A percentile compares a stretch with the other conserved stretches of the same genome.
Evolutionary conservation across 2,329 filamentous ascomycete species (phyloP).

Genomic region (Colletotrichum sp.): DNA sequence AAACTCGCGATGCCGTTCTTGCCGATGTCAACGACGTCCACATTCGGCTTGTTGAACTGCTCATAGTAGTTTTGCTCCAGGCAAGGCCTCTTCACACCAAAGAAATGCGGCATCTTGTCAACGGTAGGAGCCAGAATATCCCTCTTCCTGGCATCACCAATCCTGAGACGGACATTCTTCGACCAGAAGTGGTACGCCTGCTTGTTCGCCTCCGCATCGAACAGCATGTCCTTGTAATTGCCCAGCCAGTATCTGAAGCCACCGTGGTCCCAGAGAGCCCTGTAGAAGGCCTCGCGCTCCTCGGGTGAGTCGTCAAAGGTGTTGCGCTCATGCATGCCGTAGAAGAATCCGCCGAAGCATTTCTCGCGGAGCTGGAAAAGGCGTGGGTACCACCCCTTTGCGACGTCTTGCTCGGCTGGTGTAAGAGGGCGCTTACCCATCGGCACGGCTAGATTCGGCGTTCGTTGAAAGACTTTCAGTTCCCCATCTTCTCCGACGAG

Average conservation of each 20-base stretch:
- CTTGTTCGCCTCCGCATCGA: conserved; percentile 51
- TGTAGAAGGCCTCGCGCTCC: conserved; percentile 53
- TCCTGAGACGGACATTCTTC: conserved; percentile 52
- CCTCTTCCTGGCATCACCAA: conserved; percentile 52
- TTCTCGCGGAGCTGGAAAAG: conserved; percentile 58
- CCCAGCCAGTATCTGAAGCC: conserved; percentile 62
- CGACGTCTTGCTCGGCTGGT: conserved; percentile 53
- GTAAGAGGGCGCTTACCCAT: conserved; percentile 48
- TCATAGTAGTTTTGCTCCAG: conserved; percentile 51
- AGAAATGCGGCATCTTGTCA: conserved; percentile 54
- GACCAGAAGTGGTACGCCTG: conserved; percentile 61
- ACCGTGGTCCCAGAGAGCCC: conserved; percentile 53
- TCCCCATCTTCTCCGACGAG: conserved; percentile 47
- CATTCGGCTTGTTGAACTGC: conserved; percentile 48
- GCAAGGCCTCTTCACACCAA: conserved; percentile 56
- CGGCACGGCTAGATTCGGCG: conserved; percentile 68
- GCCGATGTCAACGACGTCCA: conserved; percentile 47
- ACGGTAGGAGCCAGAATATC: conserved; percentile 56
- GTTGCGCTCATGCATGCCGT: conserved; percentile 57
- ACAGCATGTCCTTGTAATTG: conserved; percentile 58
- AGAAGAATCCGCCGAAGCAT: conserved; percentile 62
- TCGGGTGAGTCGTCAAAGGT: conserved; percentile 60
- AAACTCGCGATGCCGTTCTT: conserved; percentile 45
- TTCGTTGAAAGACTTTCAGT: conserved; percentile 69
- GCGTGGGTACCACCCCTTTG: conserved; percentile 49